These are phyloP conservation scores for Avena sativa DNA, from an alignment of 176 grass and related monocot species.

Conservation along the genomic window DNA sequence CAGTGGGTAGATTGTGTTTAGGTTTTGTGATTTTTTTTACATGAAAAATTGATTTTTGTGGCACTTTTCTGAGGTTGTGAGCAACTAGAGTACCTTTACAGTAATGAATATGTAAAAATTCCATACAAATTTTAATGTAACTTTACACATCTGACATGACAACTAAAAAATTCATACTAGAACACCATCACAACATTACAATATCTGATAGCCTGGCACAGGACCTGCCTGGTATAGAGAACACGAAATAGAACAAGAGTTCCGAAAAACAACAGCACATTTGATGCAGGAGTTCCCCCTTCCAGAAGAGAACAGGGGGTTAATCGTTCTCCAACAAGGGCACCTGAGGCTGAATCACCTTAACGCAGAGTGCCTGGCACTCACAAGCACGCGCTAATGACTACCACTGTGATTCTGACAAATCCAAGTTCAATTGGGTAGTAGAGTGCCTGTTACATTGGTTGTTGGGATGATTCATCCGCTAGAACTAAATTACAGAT, in stretches of 20 bases:
- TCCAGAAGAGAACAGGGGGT: not conserved
- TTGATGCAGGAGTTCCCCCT: not conserved
- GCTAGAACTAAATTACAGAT: slow-evolving; percentile 14
- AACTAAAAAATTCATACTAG: not conserved
- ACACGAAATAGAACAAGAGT: not conserved
- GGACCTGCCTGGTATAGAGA: not conserved
- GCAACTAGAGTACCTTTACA: not conserved
- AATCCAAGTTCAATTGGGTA: not conserved
- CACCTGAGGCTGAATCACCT: not conserved
- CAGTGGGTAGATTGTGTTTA: not conserved
- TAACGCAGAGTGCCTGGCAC: not conserved
- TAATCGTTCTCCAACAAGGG: not conserved
- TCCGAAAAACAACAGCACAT: not conserved
- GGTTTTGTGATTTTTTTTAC: not conserved
- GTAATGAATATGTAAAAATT: not conserved
- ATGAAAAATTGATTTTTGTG: not conserved
- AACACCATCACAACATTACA: not conserved
- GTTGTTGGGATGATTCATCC: not conserved
- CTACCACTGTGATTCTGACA: not conserved
- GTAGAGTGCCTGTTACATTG: slow-evolving; percentile 18
- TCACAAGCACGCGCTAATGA: not conserved
- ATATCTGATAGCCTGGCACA: slow-evolving; percentile 16
- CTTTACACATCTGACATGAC: not conserved
- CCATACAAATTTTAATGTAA: not conserved
- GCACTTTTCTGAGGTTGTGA: not conserved